These are phyloP conservation scores for Mortierella sp. DNA, from an alignment of 371 early-diverging fungal genomes.

Conservation along the genomic window DNA sequence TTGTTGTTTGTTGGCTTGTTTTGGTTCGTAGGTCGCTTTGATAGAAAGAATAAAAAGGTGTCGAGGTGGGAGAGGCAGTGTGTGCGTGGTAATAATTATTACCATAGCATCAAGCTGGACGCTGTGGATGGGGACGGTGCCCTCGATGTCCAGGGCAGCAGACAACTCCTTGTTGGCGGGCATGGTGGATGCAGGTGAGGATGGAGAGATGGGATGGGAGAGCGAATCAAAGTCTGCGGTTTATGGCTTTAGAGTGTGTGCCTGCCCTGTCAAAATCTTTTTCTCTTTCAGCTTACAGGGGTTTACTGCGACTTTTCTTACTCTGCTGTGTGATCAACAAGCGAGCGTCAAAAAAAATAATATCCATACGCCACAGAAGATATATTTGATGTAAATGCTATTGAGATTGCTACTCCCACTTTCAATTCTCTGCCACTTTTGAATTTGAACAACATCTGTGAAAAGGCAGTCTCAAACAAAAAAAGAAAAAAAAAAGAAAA, in stretches of 20 bases:
- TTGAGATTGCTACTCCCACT: too few species aligned
- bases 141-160: constrained; percentile 62
- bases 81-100: constrained; percentile 16
- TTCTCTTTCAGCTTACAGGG: neutral
- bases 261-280: neutral
- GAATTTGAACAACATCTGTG: neutral
- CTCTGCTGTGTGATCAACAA: too few species aligned
- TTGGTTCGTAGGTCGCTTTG: neutral
- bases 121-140: constrained; percentile 58
- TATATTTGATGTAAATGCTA: neutral
- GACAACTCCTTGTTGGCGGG: constrained; percentile 59
- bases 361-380: neutral
- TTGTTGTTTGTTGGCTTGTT: too few species aligned
- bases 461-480: constrained; percentile 14
- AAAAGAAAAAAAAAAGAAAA: constrained; percentile 4
- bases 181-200: constrained; percentile 40
- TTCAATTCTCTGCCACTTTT: too few species aligned
- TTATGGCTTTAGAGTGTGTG: too few species aligned
- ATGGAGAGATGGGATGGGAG: constrained; percentile 20
- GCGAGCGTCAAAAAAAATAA: constrained; percentile 8
- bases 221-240: neutral
- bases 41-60: neutral
- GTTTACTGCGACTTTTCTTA: neutral
- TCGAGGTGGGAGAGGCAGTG: neutral
- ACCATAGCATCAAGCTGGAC: constrained; percentile 76